Evolutionary conservation across 768 basidiomycete species (phyloP).

Genomic region (Cubamyces lactineus): DNA sequence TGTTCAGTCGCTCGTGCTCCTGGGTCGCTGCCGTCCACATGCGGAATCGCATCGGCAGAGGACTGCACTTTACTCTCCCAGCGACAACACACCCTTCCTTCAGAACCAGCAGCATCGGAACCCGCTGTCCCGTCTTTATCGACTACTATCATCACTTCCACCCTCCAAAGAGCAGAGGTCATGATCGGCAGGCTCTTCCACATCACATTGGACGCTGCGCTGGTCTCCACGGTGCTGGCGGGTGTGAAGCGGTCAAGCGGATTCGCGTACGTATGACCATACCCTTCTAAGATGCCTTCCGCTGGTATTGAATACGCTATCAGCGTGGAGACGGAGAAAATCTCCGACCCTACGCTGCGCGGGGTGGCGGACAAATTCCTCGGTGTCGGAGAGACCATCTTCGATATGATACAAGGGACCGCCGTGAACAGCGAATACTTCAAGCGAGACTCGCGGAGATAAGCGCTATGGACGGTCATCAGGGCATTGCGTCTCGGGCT

Average conservation of each 20-base stretch:
- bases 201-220: slow-evolving; percentile 81
- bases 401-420: slow-evolving; percentile 81
- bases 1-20: not conserved
- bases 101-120: not conserved
- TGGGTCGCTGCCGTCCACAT: slow-evolving; percentile 10
- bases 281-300: slow-evolving; percentile 2
- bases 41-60: slow-evolving; percentile 16
- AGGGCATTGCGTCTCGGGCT: not conserved
- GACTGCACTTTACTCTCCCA: not conserved
- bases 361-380: slow-evolving; percentile 82
- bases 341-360: slow-evolving; percentile 79
- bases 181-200: slow-evolving; percentile 79
- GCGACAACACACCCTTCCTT: not conserved
- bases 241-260: slow-evolving; percentile 91
- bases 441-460: slow-evolving; percentile 55
- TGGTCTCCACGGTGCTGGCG: slow-evolving; percentile 88
- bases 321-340: slow-evolving; percentile 61
- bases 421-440: slow-evolving; percentile 90
- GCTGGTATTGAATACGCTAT: slow-evolving; percentile 3
- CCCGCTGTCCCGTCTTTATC: not conserved
- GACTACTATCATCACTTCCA: not conserved
- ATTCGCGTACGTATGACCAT: slow-evolving; percentile 67
- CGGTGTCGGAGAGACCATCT: slow-evolving; percentile 85
- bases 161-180: not conserved
- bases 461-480: slow-evolving; percentile 13